Base-by-base conservation (phyloP, 2,329 filamentous ascomycete species). In the Fulvia fulva region DNA sequence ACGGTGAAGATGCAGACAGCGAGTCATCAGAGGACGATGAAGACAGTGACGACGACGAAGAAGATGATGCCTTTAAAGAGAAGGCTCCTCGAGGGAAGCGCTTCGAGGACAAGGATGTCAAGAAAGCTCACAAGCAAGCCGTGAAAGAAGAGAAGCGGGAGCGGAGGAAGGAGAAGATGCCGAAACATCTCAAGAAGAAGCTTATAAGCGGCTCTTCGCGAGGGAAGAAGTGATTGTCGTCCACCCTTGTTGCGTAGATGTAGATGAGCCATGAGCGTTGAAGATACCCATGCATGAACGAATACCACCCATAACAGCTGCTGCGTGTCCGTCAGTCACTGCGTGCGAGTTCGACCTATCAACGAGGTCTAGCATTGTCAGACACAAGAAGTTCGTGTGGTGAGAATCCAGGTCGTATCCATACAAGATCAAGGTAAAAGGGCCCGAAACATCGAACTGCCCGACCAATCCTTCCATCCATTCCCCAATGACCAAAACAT, bases 101-200 rank as follows among this genome's bases (percentile, higher is more conserved):
- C 61, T 93, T 95, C 68, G 87, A 94, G 72, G 91, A 97, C 68
- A 97, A 97, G 76, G 91, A 96, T 12, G 85, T 84, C 59, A 97
- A 97, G 74, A 88, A 87, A 79, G 85, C 85, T 64, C 94, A 97
- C 74, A 99, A 99, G 74, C 84, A 85, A 72, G 87, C 88, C 1
- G 88, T 97, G 66, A 99, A 97, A 77, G 93, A 97, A 70, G 93
- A 92, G 69, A 97, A 96, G 78, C 86, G 91, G 34, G 92, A 97
- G 74, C 91, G 95, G 79, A 81, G 94, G 60, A 90, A 93, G 74
- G 89, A 90, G 3, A 99, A 99, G 80, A 96, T 99, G 77, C 93
- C 94, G 0, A 99, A 99, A 77, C 86, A 95, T 72, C 65, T 96
- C 32, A 99, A 99, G 83, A 97, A 97, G 80, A 90, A 88, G 72